Conservation (phyloP, 345 rosid genomes). For the Citrus unshiu region DNA sequence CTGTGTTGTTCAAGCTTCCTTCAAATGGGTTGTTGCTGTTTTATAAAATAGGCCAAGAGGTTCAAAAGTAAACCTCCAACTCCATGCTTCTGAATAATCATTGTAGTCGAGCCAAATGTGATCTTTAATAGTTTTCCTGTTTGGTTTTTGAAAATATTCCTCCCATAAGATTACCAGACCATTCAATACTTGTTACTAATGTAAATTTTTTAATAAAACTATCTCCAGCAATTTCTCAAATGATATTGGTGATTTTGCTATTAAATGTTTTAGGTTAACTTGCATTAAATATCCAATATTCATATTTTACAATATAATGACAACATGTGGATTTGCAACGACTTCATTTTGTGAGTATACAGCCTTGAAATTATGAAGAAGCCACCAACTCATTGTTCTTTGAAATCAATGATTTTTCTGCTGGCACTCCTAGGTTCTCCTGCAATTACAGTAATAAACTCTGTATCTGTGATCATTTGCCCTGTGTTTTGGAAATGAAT, state of each 20-base stretch:
- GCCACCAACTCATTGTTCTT: not conserved
- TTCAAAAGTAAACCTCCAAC: slow-evolving; percentile 56
- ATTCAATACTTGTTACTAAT: not conserved
- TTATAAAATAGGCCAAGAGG: slow-evolving; percentile 82
- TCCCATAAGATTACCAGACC: not conserved
- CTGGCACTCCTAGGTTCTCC: not conserved
- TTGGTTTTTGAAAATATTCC: not conserved
- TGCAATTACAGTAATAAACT: not conserved
- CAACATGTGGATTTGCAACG: not conserved
- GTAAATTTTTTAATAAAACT: not conserved
- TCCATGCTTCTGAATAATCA: not conserved
- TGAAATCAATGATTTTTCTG: not conserved
- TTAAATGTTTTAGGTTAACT: not conserved
- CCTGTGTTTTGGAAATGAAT: not conserved
- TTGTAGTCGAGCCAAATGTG: not conserved
- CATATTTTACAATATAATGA: not conserved
- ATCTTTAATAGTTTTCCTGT: not conserved
- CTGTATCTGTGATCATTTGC: not conserved
- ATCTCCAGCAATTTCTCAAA: not conserved
- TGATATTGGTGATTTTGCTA: not conserved
- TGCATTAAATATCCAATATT: not conserved
- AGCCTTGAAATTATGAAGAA: not conserved
- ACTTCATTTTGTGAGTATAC: not conserved
- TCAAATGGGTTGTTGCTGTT: slow-evolving; percentile 76
- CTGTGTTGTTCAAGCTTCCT: slow-evolving; percentile 75